A percentile compares a stretch with the other conserved stretches of the same genome.
Conservation (phyloP, 2,329 filamentous ascomycete species). For the Aspergillus hiratsukae region DNA sequence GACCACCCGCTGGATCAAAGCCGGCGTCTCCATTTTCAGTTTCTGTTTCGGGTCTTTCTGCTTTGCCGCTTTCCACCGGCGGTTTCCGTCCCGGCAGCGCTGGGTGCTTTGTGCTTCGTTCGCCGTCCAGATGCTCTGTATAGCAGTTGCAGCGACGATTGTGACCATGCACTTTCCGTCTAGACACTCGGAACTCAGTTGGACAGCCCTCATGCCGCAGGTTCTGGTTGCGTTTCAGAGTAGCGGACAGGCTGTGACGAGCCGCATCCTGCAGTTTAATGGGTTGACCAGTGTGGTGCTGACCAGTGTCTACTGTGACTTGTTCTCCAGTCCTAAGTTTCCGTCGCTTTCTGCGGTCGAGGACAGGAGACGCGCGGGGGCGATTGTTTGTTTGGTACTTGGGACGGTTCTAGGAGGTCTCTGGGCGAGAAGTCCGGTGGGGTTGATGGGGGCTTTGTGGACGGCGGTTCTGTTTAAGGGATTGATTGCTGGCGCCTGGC, state of each 20-base stretch:
- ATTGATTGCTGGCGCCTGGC: slow-evolving; percentile 54
- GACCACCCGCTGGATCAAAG: slow-evolving; percentile 62
- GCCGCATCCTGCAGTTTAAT: slow-evolving; percentile 63
- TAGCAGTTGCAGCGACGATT: slow-evolving; percentile 51
- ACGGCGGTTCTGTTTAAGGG: slow-evolving; percentile 56
- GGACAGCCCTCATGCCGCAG: slow-evolving; percentile 62
- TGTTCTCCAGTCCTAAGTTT: slow-evolving; percentile 64
- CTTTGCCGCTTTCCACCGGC: slow-evolving; percentile 66
- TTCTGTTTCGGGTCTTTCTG: slow-evolving; percentile 70
- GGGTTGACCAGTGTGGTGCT: slow-evolving; percentile 73
- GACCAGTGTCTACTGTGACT: slow-evolving; percentile 76
- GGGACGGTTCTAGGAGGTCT: slow-evolving; percentile 54
- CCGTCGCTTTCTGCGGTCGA: slow-evolving; percentile 41
- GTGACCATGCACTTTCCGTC: slow-evolving; percentile 45
- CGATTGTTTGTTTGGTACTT: slow-evolving; percentile 49
- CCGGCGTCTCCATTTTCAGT: slow-evolving; percentile 62
- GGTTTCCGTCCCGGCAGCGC: slow-evolving; percentile 37
- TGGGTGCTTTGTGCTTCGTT: slow-evolving; percentile 51
- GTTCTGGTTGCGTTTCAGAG: slow-evolving; percentile 70
- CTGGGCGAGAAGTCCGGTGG: slow-evolving; percentile 50
- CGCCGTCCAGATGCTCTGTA: slow-evolving; percentile 48
- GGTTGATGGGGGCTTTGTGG: slow-evolving; percentile 56
- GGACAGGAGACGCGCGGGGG: slow-evolving; percentile 49
- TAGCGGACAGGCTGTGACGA: slow-evolving; percentile 72
- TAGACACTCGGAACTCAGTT: slow-evolving; percentile 44